Conservation (phyloP, 2,329 filamentous ascomycete species). For the Xylaria sp. region DNA sequence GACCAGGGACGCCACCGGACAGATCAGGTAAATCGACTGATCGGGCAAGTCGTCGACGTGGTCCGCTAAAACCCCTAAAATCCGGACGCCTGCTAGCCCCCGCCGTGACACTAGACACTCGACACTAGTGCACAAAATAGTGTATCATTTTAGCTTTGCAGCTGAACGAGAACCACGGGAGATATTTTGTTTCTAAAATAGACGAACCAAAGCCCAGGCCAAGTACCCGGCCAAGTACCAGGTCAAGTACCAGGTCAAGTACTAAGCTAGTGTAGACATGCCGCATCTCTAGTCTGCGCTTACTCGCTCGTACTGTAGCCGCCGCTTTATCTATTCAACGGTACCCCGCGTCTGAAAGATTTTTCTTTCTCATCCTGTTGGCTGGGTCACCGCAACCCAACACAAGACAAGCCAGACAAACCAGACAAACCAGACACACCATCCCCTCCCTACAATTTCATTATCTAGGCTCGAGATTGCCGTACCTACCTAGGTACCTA, state of each 20-base stretch:
- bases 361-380: neutral
- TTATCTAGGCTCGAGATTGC: neutral
- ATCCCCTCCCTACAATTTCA: neutral
- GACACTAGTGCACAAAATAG: neutral
- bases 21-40: slow-evolving; percentile 9
- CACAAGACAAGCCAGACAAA: neutral
- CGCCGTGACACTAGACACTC: neutral
- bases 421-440: no score
- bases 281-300: neutral
- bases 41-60: slow-evolving; percentile 10
- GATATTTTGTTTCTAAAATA: neutral
- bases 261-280: no score
- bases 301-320: neutral
- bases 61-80: slow-evolving; percentile 29
- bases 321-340: neutral
- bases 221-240: no score
- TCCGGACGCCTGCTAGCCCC: slow-evolving; percentile 6
- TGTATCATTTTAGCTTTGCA: neutral
- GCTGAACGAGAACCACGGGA: neutral
- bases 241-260: no score
- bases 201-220: neutral
- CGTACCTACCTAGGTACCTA: neutral
- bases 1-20: neutral
- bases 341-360: neutral
- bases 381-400: neutral